Base-by-base conservation (phyloP, 1,284 basidiomycete genomes). In the Athelia psychrophila region DNA sequence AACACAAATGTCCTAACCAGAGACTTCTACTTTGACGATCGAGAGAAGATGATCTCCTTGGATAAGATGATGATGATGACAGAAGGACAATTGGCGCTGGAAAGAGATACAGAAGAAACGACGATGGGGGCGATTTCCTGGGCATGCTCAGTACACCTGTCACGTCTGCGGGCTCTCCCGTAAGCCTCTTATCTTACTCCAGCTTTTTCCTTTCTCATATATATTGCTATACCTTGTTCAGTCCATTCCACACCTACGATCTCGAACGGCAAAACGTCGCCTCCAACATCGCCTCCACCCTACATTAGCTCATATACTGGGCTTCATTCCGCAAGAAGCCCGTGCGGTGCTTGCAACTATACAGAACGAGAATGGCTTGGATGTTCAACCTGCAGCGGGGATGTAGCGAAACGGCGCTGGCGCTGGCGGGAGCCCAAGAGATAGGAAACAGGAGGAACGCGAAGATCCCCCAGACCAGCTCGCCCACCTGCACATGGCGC, bases 241-340 rank as follows among this genome's bases (percentile, higher is more conserved):
- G 24, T 42, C 48, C 44, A 51, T 49, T 49, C 55, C 19, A 3
- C 40, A 22, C n/a, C 48, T 38, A 19, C 20, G 35, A 22, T 48
- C 30, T 47, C 52, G 18, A 52, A 50, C 35, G 25, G 25, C 33
- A 51, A 16, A 54, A 32, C 19, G 50, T 47, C 33, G 78, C 22
- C 56, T 76, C 38, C 38, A 8, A 54, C 72, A 1, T 93, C 91
- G 0, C 94, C 93, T 1, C 94, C 94, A 1, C 94, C 94, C 0
- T 94, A 97, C 63, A 76, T 97, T 88, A 93, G 63, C 83, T 96
- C 27, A 88, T 96, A 93, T 95, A 69, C 96, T 96, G 92, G 94
- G 95, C n/a, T 96, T 95, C 68, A 83, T 90, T 0, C 76, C 88
- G 23, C 67, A 81, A 40, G 83, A 91, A 65, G 87, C 93, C 3